phyloP scores from a whole-genome alignment of 345 rosid species.

The thale cress (Arabidopsis thaliana) region DNA sequence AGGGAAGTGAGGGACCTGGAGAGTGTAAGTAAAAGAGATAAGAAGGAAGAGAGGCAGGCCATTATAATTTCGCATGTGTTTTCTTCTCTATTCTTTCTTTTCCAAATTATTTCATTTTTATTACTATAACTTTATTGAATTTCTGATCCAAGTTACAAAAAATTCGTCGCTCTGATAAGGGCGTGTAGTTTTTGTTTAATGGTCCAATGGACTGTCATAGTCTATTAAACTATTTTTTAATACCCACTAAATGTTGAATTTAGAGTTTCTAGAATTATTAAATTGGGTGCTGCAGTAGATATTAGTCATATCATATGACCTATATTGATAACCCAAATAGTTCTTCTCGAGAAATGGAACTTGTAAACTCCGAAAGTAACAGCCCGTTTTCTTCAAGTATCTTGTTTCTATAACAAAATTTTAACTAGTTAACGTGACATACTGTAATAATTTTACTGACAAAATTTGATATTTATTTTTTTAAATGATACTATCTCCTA shows the following conservation, averaged over 20 bases:
- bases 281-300: constrained; percentile 3
- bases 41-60: constrained; percentile 44
- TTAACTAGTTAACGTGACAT: background rate
- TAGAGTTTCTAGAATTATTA: constrained; percentile 34
- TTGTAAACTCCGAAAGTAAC: background rate
- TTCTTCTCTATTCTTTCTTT: background rate
- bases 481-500: background rate
- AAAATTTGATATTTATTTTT: background rate
- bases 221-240: constrained; percentile 23
- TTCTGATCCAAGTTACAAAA: constrained; percentile 42
- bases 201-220: constrained; percentile 37
- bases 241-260: constrained; percentile 26
- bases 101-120: background rate
- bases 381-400: background rate
- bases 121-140: constrained; percentile 2
- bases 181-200: constrained; percentile 14
- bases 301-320: background rate
- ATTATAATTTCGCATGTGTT: constrained; percentile 45
- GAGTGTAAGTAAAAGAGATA: constrained; percentile 47
- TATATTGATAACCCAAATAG: background rate
- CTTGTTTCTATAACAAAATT: background rate
- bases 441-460: background rate
- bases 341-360: background rate
- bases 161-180: constrained; percentile 38
- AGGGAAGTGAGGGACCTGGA: constrained; percentile 28